phyloP scores from a whole-genome alignment of 2,329 filamentous ascomycete species.

The Plenodomus tracheiphilus region DNA sequence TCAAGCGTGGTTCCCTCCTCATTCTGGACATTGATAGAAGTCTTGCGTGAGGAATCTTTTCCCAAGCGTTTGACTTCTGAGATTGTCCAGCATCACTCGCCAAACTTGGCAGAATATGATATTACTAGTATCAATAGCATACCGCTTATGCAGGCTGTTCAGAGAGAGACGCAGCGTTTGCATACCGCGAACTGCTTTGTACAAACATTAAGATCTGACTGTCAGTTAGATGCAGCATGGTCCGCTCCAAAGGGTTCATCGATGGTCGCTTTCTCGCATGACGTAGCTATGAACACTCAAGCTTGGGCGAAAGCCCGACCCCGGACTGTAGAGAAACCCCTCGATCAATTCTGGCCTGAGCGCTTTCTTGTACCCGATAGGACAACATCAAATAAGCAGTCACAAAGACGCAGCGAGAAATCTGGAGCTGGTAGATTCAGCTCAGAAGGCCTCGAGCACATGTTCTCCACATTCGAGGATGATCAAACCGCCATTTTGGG shows the following conservation, averaged over 20 bases:
- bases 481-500: conserved; percentile 12
- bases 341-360: conserved; percentile 35
- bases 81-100: conserved; percentile 11
- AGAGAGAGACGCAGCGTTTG: conserved; percentile 28
- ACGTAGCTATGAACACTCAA: conserved; percentile 25
- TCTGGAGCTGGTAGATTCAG: conserved; percentile 10
- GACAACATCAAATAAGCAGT: neutral
- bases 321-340: conserved; percentile 15
- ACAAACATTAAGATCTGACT: conserved; percentile 13
- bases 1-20: conserved; percentile 17
- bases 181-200: conserved; percentile 16
- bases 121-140: conserved; percentile 12
- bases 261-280: conserved; percentile 27
- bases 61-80: conserved; percentile 15
- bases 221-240: conserved; percentile 27
- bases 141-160: conserved; percentile 30
- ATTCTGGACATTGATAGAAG: conserved; percentile 33
- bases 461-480: conserved; percentile 12
- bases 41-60: conserved; percentile 22
- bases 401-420: neutral
- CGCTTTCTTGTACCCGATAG: conserved; percentile 22
- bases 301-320: conserved; percentile 27
- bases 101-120: conserved; percentile 17
- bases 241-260: conserved; percentile 17
- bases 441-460: conserved; percentile 18